Evolutionary conservation across 208 protist genomes (phyloP).

Genomic region (Trichomonas vaginalis): DNA sequence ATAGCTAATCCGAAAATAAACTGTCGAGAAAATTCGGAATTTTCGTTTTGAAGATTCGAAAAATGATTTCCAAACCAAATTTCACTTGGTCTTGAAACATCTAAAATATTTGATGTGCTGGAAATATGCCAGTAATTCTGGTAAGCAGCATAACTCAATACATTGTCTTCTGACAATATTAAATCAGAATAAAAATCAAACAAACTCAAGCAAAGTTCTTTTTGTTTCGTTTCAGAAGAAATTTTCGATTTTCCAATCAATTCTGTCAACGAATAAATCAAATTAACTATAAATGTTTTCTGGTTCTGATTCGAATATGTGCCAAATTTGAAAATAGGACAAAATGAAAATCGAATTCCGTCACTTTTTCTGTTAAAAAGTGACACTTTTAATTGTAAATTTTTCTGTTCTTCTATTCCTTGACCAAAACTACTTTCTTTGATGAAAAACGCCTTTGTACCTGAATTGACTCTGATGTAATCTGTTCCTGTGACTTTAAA

Average conservation of each 20-base stretch:
- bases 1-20: too few relatives aligned
- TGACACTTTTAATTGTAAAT: too few relatives aligned
- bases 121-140: not conserved
- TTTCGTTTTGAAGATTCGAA: too few relatives aligned
- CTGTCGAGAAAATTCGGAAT: too few relatives aligned
- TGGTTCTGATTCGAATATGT: not conserved
- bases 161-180: not conserved
- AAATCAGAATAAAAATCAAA: not conserved
- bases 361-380: too few relatives aligned
- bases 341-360: not conserved
- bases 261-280: not conserved
- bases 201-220: not conserved
- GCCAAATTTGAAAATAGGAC: not conserved
- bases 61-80: not conserved
- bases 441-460: too few relatives aligned
- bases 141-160: not conserved
- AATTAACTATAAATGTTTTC: not conserved
- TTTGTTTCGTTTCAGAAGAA: not conserved
- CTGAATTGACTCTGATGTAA: too few relatives aligned
- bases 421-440: too few relatives aligned
- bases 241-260: not conserved
- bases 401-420: too few relatives aligned
- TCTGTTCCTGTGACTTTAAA: too few relatives aligned
- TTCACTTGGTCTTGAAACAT: not conserved
- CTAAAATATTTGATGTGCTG: not conserved